Evolutionary conservation across 176 grass and related monocot species (phyloP).

Genomic region (Thinopyrum elongatum): DNA sequence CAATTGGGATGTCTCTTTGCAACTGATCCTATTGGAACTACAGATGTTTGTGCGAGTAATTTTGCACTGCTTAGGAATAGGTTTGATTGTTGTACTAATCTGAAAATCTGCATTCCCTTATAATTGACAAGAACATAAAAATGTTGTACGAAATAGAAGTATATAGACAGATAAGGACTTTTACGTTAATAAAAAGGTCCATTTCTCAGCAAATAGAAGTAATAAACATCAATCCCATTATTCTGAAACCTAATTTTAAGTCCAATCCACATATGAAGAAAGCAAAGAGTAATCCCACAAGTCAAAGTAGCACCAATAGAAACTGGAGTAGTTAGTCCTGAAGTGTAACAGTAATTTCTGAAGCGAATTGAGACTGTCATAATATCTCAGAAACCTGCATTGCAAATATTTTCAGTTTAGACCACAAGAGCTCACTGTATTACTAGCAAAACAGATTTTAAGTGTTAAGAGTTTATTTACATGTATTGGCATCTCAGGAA

Average conservation of each 20-base stretch:
- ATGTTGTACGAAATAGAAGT: neutral
- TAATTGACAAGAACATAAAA: neutral
- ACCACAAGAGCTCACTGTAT: constrained; percentile 4
- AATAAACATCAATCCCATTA: neutral
- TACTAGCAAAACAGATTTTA: neutral
- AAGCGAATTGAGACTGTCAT: constrained; percentile 20
- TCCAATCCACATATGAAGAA: neutral
- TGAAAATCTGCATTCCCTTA: neutral
- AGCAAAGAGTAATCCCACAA: constrained; percentile 6
- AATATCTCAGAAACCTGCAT: constrained; percentile 90
- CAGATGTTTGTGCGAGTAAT: neutral
- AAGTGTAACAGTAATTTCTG: constrained; percentile 3
- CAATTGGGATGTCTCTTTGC: neutral
- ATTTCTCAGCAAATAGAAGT: neutral
- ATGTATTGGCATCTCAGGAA: constrained; percentile 98
- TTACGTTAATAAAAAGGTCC: neutral
- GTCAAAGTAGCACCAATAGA: constrained; percentile 5
- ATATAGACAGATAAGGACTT: neutral
- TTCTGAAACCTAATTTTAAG: neutral
- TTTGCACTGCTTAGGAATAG: neutral
- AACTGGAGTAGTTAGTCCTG: neutral
- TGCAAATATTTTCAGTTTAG: constrained; percentile 17
- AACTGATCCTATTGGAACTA: neutral
- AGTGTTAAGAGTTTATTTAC: constrained; percentile 55
- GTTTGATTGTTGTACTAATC: neutral